Conservation (phyloP, 495 filamentous ascomycete genomes). For the Penicillium mononematosum region DNA sequence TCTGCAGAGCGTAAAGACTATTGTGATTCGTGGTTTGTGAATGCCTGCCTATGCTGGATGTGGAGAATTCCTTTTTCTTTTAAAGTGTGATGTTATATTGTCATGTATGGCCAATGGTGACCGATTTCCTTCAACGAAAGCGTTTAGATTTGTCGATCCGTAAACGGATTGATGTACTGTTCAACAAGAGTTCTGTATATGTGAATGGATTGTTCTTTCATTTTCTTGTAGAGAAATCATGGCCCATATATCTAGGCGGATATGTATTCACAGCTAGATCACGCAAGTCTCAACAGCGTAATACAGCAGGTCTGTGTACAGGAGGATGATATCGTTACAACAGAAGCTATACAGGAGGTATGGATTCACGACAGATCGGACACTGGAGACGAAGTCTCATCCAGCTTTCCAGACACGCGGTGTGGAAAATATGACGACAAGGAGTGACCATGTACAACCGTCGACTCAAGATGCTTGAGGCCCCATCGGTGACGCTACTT, state of each 20-base stretch:
- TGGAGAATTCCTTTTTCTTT: conserved; percentile 15
- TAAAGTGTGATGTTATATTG: conserved; percentile 24
- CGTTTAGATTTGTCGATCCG: conserved; percentile 18
- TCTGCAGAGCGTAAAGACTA: conserved; percentile 13
- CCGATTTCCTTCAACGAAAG: conserved; percentile 30
- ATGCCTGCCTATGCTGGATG: neutral
- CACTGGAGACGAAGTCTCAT: conserved; percentile 90
- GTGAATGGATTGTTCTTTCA: neutral
- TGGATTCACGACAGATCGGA: conserved; percentile 88
- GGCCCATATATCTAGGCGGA: neutral
- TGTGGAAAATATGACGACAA: conserved; percentile 95
- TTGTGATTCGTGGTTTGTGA: conserved; percentile 10
- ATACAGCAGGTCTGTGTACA: conserved; percentile 10
- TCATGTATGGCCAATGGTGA: conserved; percentile 18
- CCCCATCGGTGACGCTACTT: conserved; percentile 54
- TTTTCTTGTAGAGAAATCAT: neutral
- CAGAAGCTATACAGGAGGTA: conserved; percentile 68
- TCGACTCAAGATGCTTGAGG: conserved; percentile 70
- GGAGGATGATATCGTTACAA: conserved; percentile 1
- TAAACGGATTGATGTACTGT: conserved; percentile 22
- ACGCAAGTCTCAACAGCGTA: neutral
- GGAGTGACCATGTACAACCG: conserved; percentile 95
- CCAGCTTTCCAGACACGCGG: conserved; percentile 90
- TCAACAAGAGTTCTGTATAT: conserved; percentile 20
- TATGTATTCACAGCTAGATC: neutral